Conservation (phyloP, 2,329 filamentous ascomycete species). For the Venturia carpophila region DNA sequence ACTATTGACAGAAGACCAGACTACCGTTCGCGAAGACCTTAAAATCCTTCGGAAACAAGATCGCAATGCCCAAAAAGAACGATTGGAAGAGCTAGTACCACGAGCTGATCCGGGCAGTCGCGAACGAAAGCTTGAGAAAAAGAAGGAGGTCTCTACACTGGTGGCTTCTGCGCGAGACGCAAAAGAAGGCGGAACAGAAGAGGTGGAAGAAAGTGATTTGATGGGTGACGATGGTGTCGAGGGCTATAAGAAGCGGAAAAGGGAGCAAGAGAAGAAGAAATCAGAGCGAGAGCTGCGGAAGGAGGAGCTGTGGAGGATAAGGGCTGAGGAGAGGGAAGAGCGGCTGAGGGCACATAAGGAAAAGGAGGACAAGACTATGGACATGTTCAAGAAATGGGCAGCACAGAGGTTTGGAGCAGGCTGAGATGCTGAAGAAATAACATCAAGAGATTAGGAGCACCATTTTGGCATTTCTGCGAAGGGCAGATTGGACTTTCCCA, state of each 20-base stretch:
- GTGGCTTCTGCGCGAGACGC: constrained; percentile 64
- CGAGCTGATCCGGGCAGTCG: constrained; percentile 75
- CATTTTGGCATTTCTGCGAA: not conserved
- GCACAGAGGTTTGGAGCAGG: constrained; percentile 63
- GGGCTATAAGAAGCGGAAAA: constrained; percentile 57
- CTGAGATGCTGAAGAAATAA: not conserved
- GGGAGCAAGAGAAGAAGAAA: constrained; percentile 62
- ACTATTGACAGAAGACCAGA: constrained; percentile 44
- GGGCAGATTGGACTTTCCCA: not conserved
- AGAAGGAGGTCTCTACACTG: constrained; percentile 60
- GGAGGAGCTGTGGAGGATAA: constrained; percentile 71
- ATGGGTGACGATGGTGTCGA: constrained; percentile 67
- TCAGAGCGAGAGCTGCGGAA: constrained; percentile 74
- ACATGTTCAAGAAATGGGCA: constrained; percentile 70
- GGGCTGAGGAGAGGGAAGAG: constrained; percentile 72
- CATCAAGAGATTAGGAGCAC: not conserved
- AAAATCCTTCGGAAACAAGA: constrained; percentile 57
- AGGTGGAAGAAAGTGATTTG: constrained; percentile 64
- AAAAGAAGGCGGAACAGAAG: constrained; percentile 55
- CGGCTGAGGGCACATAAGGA: constrained; percentile 58
- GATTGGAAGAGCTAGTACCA: constrained; percentile 72
- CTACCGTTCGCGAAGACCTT: constrained; percentile 43
- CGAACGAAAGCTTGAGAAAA: constrained; percentile 83
- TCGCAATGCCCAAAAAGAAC: constrained; percentile 58
- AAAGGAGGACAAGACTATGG: constrained; percentile 79